Base-by-base conservation (phyloP, 306 rosid genomes). In the Begonia peltatifolia region DNA sequence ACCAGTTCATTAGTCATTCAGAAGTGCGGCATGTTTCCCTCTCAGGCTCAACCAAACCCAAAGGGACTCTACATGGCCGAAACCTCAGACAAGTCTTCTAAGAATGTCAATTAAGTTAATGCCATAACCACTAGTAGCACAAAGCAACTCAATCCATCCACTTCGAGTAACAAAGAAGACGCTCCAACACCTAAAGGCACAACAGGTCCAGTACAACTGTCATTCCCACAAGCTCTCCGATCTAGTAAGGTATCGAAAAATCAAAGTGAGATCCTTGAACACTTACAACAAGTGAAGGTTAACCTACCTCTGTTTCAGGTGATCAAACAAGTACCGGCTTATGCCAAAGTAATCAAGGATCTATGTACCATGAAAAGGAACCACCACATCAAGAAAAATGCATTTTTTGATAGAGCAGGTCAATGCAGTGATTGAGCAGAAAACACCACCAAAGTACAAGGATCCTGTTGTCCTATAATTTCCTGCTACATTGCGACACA, bases 211-310 rank as follows among this genome's bases (percentile, higher is more conserved):
- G 14, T 48, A 9, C 52, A 0, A 10, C 0, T 48, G 12, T 9
- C 16, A 0, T 48, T n/a, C 14, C 52, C 52, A 8, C 52, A 48
- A 48, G 52, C 52, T 48, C 52, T 1, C 0, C 12, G 52, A 48
- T n/a, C 14, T 48, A 3, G 16, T 5, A 3, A 48, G 14, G 4
- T 9, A 2, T 48, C 14, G 8, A 9, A 48, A 48, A 48, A 11
- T 2, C 14, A 48, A 14, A 9, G 52, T 48, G 52, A 48, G 14
- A 48, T 48, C 14, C 9, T 48, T 48, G 23, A 54, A 11, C 3
- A 54, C 11, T 41, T 54, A 10, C 15, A 54, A n/a, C 47, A 54
- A 38, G 47, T 54, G 12, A 54, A n/a, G 10, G 14, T 54, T 38
- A 54, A 54, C 46, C 8, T 54, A 5, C 25, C 6, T 54, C 17